Evolutionary conservation across 257 asterid species (phyloP).

Genomic region (Cruciata laevipes): DNA sequence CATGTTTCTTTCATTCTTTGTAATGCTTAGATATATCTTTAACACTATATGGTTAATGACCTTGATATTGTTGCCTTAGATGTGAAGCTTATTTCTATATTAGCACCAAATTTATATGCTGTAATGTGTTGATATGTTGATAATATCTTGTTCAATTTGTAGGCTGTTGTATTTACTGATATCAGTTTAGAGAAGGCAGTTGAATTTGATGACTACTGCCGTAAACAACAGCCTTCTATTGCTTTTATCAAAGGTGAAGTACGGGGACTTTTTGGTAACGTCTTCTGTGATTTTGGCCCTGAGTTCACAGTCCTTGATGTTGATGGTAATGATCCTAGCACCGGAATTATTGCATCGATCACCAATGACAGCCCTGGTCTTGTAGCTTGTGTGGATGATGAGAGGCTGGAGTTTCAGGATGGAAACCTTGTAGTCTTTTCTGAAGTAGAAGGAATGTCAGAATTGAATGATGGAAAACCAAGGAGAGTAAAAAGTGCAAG

Average conservation of each 20-base stretch:
- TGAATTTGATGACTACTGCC: slow-evolving; percentile 75
- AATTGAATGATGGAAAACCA: slow-evolving; percentile 85
- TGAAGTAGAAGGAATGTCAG: slow-evolving; percentile 78
- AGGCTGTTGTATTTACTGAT: slow-evolving; percentile 90
- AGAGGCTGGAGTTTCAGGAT: slow-evolving; percentile 91
- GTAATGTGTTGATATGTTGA: not conserved
- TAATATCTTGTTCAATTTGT: slow-evolving; percentile 13
- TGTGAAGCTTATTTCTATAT: not conserved
- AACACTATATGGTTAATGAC: not conserved
- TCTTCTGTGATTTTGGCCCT: slow-evolving; percentile 88
- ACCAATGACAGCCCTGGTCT: slow-evolving; percentile 77
- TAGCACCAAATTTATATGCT: not conserved
- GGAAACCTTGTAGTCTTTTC: slow-evolving; percentile 86
- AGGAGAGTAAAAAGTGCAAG: slow-evolving; percentile 63
- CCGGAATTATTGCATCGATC: slow-evolving; percentile 83
- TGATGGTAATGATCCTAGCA: slow-evolving; percentile 86
- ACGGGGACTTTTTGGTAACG: slow-evolving; percentile 79
- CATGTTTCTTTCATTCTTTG: not conserved
- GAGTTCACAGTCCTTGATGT: slow-evolving; percentile 78
- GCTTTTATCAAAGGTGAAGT: slow-evolving; percentile 85
- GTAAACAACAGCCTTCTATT: slow-evolving; percentile 73
- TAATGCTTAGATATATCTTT: too few relatives aligned
- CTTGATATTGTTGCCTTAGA: not conserved
- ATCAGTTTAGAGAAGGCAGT: slow-evolving; percentile 47
- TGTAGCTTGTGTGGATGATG: slow-evolving; percentile 86